Evolutionary conservation across 129 eudicot genomes (phyloP).

Genomic region (Arctium lappa): DNA sequence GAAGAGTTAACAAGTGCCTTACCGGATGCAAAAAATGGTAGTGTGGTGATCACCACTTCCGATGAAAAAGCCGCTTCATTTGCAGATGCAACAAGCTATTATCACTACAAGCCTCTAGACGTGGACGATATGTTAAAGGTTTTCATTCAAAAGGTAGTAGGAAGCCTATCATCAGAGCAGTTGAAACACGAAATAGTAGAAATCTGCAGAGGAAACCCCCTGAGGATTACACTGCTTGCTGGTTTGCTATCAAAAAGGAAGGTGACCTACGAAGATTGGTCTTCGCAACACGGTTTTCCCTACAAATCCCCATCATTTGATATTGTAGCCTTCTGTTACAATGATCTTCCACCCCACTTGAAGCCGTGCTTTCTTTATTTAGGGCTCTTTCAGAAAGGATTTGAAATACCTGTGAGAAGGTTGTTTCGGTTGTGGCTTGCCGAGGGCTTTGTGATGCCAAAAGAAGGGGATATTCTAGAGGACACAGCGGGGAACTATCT

Average conservation of each 20-base stretch:
- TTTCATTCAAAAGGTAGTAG: too few relatives aligned
- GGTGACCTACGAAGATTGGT: constrained; percentile 14
- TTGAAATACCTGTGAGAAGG: neutral
- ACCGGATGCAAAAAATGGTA: constrained; percentile 26
- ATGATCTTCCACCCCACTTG: constrained; percentile 26
- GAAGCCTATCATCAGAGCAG: constrained; percentile 12
- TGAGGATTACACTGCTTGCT: constrained; percentile 33
- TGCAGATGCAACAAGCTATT: neutral
- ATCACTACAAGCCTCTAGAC: constrained; percentile 12
- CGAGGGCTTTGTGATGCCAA: constrained; percentile 34
- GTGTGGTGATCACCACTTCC: constrained; percentile 42
- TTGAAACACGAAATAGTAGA: constrained; percentile 30
- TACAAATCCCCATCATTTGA: constrained; percentile 10
- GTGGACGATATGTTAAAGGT: too few relatives aligned
- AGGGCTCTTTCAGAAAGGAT: constrained; percentile 28
- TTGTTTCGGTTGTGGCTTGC: constrained; percentile 45
- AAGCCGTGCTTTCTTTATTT: constrained; percentile 39
- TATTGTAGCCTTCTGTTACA: constrained; percentile 29
- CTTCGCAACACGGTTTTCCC: neutral
- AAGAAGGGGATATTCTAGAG: constrained; percentile 10
- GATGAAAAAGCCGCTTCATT: constrained; percentile 14
- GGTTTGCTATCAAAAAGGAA: constrained; percentile 29
- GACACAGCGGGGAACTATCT: constrained; percentile 33
- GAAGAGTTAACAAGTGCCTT: constrained; percentile 10
- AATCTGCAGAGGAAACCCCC: constrained; percentile 40